A percentile compares a stretch with the other conserved stretches of the same genome.
Conservation (phyloP, 129 eudicot species). For the Lactuca sativa region DNA sequence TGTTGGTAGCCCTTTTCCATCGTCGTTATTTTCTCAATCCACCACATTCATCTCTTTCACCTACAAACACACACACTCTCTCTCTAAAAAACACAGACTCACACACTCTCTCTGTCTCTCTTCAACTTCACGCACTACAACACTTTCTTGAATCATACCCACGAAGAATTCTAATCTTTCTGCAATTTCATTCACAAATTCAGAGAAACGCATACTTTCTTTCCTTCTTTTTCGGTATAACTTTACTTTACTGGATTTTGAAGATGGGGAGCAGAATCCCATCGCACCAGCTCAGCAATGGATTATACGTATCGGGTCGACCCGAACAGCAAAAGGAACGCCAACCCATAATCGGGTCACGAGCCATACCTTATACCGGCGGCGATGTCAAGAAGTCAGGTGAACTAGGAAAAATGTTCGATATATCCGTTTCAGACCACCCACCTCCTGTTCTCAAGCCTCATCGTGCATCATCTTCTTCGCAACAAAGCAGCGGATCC, state of each 20-base stretch:
- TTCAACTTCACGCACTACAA: slow-evolving; percentile 15
- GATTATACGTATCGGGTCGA: slow-evolving; percentile 89
- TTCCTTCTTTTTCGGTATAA: slow-evolving; percentile 1
- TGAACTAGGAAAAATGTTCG: slow-evolving; percentile 92
- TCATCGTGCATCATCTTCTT: slow-evolving; percentile 49
- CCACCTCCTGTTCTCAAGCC: slow-evolving; percentile 40
- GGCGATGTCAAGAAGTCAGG: slow-evolving; percentile 94
- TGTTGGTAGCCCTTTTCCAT: slow-evolving; percentile 35
- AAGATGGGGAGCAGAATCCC: slow-evolving; percentile 66
- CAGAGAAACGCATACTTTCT: not conserved
- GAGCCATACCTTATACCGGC: slow-evolving; percentile 90
- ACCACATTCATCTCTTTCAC: slow-evolving; percentile 33
- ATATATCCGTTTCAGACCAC: slow-evolving; percentile 44
- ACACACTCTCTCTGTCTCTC: slow-evolving; percentile 12
- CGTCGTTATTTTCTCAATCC: slow-evolving; percentile 32
- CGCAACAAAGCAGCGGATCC: slow-evolving; percentile 61
- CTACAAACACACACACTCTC: slow-evolving; percentile 28
- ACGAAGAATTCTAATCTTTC: slow-evolving; percentile 8
- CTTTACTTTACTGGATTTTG: slow-evolving; percentile 5
- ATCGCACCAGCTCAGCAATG: slow-evolving; percentile 95
- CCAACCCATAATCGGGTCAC: slow-evolving; percentile 57
- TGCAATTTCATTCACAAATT: slow-evolving; percentile 10
- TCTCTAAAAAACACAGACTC: not conserved
- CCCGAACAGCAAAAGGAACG: slow-evolving; percentile 72
- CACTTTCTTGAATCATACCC: slow-evolving; percentile 7